Conservation (phyloP, 352 stramenopile species). For the Heterotrichella gracilis region DNA sequence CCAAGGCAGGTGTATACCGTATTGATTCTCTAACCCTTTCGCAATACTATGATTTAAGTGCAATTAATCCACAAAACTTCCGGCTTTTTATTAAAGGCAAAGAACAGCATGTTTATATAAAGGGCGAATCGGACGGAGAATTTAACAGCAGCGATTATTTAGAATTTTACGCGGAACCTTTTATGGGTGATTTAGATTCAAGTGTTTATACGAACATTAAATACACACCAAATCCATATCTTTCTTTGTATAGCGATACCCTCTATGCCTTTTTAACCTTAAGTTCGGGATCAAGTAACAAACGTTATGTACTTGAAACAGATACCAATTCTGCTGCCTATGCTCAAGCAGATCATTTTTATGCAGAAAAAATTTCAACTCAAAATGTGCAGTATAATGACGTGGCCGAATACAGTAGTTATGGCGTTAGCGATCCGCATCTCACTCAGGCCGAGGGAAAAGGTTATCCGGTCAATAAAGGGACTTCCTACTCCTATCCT, state of each 20-base stretch:
- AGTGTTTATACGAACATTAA: background rate
- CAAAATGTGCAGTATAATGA: background rate
- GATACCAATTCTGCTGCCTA: background rate
- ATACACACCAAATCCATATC: background rate
- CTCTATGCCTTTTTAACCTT: background rate
- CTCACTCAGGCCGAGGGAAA: background rate
- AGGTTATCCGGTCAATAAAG: background rate
- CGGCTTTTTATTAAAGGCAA: background rate
- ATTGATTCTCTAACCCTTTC: background rate
- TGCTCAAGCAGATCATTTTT: background rate
- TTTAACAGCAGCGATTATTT: constrained; percentile 2
- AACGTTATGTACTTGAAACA: background rate
- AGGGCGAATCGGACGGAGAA: background rate
- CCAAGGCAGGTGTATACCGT: background rate
- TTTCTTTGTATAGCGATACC: background rate
- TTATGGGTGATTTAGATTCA: background rate
- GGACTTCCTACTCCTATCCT: background rate
- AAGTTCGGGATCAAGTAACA: background rate
- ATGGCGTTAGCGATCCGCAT: background rate
- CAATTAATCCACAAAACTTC: background rate
- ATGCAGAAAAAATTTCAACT: background rate
- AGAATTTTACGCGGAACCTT: background rate
- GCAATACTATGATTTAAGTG: background rate
- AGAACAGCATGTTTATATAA: background rate
- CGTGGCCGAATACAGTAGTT: background rate